Base-by-base conservation (phyloP, 371 early-diverging fungal species). In the Syncephalastrum contaminatum region DNA sequence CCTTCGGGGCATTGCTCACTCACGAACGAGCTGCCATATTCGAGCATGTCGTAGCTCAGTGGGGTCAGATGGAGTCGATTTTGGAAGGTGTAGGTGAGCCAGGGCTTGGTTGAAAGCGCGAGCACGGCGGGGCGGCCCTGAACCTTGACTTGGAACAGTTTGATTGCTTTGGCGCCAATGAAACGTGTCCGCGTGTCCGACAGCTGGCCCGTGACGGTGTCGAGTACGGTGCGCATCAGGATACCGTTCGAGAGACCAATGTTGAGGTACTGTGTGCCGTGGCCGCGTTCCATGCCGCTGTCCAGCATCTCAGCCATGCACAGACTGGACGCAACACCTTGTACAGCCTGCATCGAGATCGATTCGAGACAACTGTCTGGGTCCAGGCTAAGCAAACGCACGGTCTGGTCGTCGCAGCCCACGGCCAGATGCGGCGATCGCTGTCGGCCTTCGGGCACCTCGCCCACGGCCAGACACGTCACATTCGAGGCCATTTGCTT, bases 171-270 rank as follows among this genome's bases (percentile, higher is more conserved):
- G 7, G 96, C 77, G 15, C 99, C 99, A 51, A 97, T 69, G 59
- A 96, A 94, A 15, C 97, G 84, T 43, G 90, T 83, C 16, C 99
- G 86, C 2, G 95, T 83, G 51, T 94, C 96, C 18, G 87, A 85
- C 27, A 98, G 69, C 53, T 83, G 84, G 15, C 96, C 97, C 0
- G 94, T 90, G 43, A 88, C 80, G 6, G 75, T 84, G 62, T 94
- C 94, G 56, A 97, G 75, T 0, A 91, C 81, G 0, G 95, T 91
- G n/a, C 97, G 90, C 52, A 95, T 65, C 16, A 94, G 71, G 4
- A 95, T 81, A 60, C 99, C 99, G 67, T 94, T 96, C 24, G 79
- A 77, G 48, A 98, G 79, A 52, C 99, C 99, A 59, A 93, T 89
- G 67, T 92, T 87, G 12, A 96, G 77, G 66, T 87, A 90, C 21